phyloP scores from a whole-genome alignment of 305 asterid genomes.

The Fraxinus ornus region DNA sequence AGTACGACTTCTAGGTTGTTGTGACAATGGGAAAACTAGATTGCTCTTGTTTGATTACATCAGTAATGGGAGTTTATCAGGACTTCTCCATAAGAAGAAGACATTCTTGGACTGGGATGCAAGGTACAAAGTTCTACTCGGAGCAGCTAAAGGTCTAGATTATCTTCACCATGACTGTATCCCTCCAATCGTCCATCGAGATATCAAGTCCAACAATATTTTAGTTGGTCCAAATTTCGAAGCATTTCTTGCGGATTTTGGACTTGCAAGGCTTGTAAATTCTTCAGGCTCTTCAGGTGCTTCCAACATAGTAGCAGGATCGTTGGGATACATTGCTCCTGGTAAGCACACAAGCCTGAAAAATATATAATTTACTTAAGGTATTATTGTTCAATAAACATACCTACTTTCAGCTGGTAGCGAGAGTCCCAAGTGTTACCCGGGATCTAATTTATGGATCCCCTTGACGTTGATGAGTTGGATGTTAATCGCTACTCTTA shows the following conservation, averaged over 20 bases:
- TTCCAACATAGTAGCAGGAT: conserved; percentile 56
- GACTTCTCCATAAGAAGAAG: conserved; percentile 54
- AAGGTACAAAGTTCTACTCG: conserved; percentile 59
- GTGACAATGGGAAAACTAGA: conserved; percentile 62
- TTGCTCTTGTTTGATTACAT: conserved; percentile 63
- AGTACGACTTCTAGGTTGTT: conserved; percentile 66
- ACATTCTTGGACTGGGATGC: conserved; percentile 58
- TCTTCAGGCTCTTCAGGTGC: conserved; percentile 46
- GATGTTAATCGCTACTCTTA: too few relatives aligned
- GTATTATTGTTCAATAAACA: not conserved
- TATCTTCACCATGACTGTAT: conserved; percentile 78
- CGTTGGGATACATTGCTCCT: conserved; percentile 78
- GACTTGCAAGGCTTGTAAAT: conserved; percentile 60
- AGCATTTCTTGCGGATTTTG: conserved; percentile 75
- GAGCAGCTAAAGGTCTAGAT: conserved; percentile 70
- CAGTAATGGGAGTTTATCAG: conserved; percentile 63
- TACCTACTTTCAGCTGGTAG: not conserved
- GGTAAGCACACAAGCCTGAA: conserved; percentile 39
- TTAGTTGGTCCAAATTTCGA: conserved; percentile 59
- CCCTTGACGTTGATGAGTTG: too few relatives aligned
- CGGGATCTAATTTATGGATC: too few relatives aligned
- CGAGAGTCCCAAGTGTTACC: too few relatives aligned
- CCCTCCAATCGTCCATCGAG: conserved; percentile 72
- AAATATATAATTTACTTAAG: not conserved
- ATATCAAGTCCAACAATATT: conserved; percentile 67